Evolutionary conservation across 805 yeast species (phyloP), one percentile per base, ranked within the genome.

Genomic region (Candida ipomoeae): DNA sequence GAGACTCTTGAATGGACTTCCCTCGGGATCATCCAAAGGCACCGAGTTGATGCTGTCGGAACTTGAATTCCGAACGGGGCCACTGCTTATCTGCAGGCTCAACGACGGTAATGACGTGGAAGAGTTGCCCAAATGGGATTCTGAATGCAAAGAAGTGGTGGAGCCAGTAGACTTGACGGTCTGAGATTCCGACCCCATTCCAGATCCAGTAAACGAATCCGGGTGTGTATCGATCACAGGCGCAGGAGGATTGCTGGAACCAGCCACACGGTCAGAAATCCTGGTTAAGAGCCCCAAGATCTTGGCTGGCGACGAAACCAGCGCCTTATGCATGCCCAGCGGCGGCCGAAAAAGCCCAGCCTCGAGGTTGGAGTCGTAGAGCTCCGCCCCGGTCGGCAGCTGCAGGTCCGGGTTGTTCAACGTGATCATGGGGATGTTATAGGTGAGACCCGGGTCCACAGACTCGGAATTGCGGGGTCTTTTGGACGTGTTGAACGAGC

Each of bases 361-460:
- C 38, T 55, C 56, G 13, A 52, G 45, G n/a, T 55, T 48, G 5
- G 48, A 36, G 40, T 44, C 46, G 40, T 44, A 23, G 13, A 26
- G 17, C 14, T 36, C 40, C 8, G 10, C 43, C 8, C 10, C 45
- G 15, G 18, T 13, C 6, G 33, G 32, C 32, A 15, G 31, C 29
- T 14, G 20, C 46, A 33, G 46, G 35, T 18, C 45, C 2, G 37
- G 8, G 21, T 44, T 36, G 38, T 54, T 45, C 6, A 56, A 40
- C 5, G 59, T 56, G 46, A 56, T 56, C 55, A 56, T 48, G 42
- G 59, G 59, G 29, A 56, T 55, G 26, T 52, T 55, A 48, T 46
- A 44, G 10, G 57, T 51, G 34, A 47, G 48, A 31, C 51, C 56
- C 1, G 42, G 29, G 35, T 52, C 46, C 37, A 17, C 40, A 7